Evolutionary conservation across 2,329 filamentous ascomycete species (phyloP).

Genomic region (Massarina eburnea): DNA sequence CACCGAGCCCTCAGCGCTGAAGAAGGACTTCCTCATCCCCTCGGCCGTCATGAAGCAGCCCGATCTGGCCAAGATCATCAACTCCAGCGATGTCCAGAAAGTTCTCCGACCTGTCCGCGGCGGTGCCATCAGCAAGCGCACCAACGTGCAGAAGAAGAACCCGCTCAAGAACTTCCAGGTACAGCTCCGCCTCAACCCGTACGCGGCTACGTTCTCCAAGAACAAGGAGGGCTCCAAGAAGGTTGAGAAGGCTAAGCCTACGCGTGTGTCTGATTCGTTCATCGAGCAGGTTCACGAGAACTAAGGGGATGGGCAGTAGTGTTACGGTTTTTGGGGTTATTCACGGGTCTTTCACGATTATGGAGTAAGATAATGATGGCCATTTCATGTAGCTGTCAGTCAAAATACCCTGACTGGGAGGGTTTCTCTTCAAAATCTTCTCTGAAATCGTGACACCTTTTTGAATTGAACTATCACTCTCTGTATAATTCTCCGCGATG

Average conservation of each 20-base stretch:
- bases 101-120: constrained; percentile 92
- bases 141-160: constrained; percentile 98
- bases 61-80: constrained; percentile 97
- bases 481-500: too few species aligned
- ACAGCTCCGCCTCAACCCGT: constrained; percentile 97
- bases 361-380: constrained; percentile 20
- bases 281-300: constrained; percentile 50
- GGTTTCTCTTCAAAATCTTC: constrained; percentile 13
- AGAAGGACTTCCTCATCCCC: constrained; percentile 99
- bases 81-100: constrained; percentile 97
- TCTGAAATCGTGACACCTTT: too few species aligned
- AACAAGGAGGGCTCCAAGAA: constrained; percentile 76
- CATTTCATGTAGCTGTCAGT: constrained; percentile 31
- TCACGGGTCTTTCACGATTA: constrained; percentile 24
- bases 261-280: constrained; percentile 57
- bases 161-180: constrained; percentile 99
- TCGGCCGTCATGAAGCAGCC: constrained; percentile 90
- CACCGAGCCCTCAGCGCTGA: constrained; percentile 83
- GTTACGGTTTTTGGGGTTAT: constrained; percentile 13
- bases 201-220: constrained; percentile 87
- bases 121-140: constrained; percentile 84
- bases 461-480: too few species aligned
- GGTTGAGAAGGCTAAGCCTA: constrained; percentile 63
- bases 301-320: constrained; percentile 37
- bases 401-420: constrained; percentile 26